These are phyloP conservation scores for Acer yangbiense DNA, from an alignment of 345 rosid genomes.

Conservation along the genomic window DNA sequence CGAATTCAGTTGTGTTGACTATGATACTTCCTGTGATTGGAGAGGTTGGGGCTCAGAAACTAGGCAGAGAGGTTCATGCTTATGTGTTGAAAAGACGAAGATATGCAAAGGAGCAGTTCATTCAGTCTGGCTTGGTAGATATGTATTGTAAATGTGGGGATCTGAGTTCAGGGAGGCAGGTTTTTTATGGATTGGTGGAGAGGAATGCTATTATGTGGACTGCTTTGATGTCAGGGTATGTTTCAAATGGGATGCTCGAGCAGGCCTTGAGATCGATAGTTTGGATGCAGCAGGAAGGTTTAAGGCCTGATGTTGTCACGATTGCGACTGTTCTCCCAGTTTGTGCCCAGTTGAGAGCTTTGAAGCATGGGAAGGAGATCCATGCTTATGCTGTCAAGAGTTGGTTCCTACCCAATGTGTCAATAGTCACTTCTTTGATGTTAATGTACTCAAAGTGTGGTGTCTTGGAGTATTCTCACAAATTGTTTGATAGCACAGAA, in stretches of 20 bases:
- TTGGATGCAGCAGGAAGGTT: slow-evolving; percentile 98
- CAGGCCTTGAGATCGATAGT: slow-evolving; percentile 83
- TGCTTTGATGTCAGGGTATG: slow-evolving; percentile 81
- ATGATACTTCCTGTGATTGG: slow-evolving; percentile 72
- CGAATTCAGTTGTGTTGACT: slow-evolving; percentile 72
- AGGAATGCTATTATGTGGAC: slow-evolving; percentile 88
- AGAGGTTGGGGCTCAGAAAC: slow-evolving; percentile 48
- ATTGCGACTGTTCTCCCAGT: slow-evolving; percentile 79
- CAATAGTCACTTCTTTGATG: slow-evolving; percentile 69
- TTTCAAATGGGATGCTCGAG: slow-evolving; percentile 68
- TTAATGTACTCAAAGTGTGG: slow-evolving; percentile 83
- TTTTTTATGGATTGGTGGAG: slow-evolving; percentile 61
- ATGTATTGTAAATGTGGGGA: slow-evolving; percentile 89
- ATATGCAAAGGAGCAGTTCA: slow-evolving; percentile 45
- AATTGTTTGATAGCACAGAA: slow-evolving; percentile 57
- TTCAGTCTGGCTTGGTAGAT: slow-evolving; percentile 79
- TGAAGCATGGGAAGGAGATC: slow-evolving; percentile 78
- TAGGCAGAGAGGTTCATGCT: slow-evolving; percentile 80
- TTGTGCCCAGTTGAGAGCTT: slow-evolving; percentile 62
- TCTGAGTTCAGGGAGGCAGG: slow-evolving; percentile 65
- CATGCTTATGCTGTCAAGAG: slow-evolving; percentile 82
- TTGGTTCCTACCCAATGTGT: slow-evolving; percentile 70
- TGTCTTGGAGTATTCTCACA: slow-evolving; percentile 50
- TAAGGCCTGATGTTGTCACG: slow-evolving; percentile 72
- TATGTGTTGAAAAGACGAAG: slow-evolving; percentile 55